Conservation (phyloP, 805 yeast genomes). For the Danielia reshetovae region DNA sequence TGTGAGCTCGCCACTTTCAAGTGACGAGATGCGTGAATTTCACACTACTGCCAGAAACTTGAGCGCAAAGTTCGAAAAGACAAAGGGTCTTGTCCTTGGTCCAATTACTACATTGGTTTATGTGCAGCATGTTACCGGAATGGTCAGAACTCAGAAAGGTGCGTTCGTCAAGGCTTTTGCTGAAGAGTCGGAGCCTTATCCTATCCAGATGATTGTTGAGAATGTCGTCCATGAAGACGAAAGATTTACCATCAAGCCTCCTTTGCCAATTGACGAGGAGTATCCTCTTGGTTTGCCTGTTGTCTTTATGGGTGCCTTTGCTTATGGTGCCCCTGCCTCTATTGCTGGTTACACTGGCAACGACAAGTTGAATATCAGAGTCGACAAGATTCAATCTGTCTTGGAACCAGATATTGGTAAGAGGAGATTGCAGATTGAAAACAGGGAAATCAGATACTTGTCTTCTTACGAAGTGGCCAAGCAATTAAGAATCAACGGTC, state of each 20-base stretch:
- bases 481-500: constrained; percentile 51
- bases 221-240: constrained; percentile 68
- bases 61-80: constrained; percentile 40
- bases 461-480: constrained; percentile 65
- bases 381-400: constrained; percentile 32
- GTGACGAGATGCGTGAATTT: constrained; percentile 46
- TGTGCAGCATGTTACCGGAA: constrained; percentile 75
- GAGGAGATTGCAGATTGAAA: constrained; percentile 55
- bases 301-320: constrained; percentile 78
- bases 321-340: constrained; percentile 77
- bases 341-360: constrained; percentile 53
- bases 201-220: constrained; percentile 80
- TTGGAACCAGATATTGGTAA: constrained; percentile 67
- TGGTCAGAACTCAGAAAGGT: constrained; percentile 64
- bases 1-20: constrained; percentile 32
- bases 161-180: constrained; percentile 73
- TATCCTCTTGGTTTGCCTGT: constrained; percentile 71
- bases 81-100: constrained; percentile 61
- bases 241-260: constrained; percentile 67
- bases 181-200: constrained; percentile 50
- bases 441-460: constrained; percentile 50
- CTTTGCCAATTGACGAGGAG: constrained; percentile 76
- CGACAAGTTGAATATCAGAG: constrained; percentile 47
- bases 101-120: constrained; percentile 55
- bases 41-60: constrained; percentile 38